Evolutionary conservation across 2,329 filamentous ascomycete species (phyloP).

Genomic region (Ceratocystis cubensis): DNA sequence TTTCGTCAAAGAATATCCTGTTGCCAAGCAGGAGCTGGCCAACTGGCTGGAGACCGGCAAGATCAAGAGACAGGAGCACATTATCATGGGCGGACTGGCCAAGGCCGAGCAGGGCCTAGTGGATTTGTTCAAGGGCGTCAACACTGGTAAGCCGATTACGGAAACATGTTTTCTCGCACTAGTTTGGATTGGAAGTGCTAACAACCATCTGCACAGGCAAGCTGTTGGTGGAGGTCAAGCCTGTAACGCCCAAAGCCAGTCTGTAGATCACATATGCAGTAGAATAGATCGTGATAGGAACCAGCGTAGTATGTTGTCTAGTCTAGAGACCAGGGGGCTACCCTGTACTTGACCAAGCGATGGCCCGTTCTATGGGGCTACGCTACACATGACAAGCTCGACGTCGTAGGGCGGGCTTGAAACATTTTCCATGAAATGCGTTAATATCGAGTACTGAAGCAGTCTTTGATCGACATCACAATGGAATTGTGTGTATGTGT

Average conservation of each 20-base stretch:
- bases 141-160: conserved; percentile 46
- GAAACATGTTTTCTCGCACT: not conserved
- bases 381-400: not conserved
- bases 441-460: not conserved
- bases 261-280: not conserved
- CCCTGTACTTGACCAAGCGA: not conserved
- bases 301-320: no score
- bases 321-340: not conserved
- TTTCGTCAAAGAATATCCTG: conserved; percentile 43
- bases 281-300: no score
- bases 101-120: conserved; percentile 51
- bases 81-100: conserved; percentile 55
- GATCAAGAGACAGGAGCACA: conserved; percentile 57
- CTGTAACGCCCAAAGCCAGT: conserved; percentile 1
- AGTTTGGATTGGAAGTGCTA: not conserved
- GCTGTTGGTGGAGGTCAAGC: conserved; percentile 43
- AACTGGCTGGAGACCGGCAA: conserved; percentile 61
- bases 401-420: not conserved
- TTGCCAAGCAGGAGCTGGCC: conserved; percentile 48
- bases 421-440: not conserved
- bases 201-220: conserved; percentile 5
- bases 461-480: not conserved
- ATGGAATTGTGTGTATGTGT: not conserved
- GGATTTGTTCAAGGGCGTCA: conserved; percentile 54
- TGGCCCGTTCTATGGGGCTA: not conserved